These are phyloP conservation scores for Neurospora sp. DNA, from an alignment of 495 filamentous ascomycete species.

Conservation along the genomic window DNA sequence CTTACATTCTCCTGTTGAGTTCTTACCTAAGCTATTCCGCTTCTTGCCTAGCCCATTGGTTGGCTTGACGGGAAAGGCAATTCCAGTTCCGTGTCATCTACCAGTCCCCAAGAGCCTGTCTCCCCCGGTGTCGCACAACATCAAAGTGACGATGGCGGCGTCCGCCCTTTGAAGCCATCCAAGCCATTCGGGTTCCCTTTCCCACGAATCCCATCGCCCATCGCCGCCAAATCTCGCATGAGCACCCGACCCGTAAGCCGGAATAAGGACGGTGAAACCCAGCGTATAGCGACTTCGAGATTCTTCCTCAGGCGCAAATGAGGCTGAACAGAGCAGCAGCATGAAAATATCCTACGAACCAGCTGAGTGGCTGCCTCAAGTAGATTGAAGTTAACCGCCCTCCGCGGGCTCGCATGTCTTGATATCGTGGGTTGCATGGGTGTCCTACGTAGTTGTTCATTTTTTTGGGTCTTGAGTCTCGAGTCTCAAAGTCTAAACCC, in stretches of 20 bases:
- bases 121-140: not conserved
- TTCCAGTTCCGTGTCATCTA: too few species aligned
- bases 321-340: not conserved
- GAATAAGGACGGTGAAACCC: not conserved
- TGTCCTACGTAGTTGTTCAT: not conserved
- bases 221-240: not conserved
- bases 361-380: not conserved
- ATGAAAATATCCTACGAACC: not conserved
- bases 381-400: not conserved
- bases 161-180: not conserved
- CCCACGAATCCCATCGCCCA: not conserved
- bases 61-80: not conserved
- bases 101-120: too few species aligned
- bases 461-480: not conserved
- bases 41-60: not conserved
- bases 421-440: not conserved
- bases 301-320: not conserved
- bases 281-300: not conserved
- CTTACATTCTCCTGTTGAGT: not conserved
- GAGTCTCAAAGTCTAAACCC: not conserved
- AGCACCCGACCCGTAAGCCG: not conserved
- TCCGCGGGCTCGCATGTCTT: not conserved
- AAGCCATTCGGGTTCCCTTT: not conserved
- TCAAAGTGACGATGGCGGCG: not conserved
- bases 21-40: not conserved